Conservation (phyloP, 129 eudicot species). For the Saussurea involucrata region DNA sequence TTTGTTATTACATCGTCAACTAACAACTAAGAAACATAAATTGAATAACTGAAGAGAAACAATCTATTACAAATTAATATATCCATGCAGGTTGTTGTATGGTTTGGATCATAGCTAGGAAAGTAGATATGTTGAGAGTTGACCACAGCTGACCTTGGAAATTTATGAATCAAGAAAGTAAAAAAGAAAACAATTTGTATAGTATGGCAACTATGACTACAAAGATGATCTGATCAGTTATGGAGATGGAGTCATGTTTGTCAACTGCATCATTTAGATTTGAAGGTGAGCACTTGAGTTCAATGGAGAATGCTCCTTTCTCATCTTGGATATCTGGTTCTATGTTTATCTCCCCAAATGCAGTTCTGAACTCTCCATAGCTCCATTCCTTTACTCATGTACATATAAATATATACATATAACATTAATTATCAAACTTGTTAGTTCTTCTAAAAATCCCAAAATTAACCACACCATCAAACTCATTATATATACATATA, state of each 20-base stretch:
- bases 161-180: slow-evolving; percentile 23
- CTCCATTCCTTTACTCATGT: slow-evolving; percentile 62
- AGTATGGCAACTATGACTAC: slow-evolving; percentile 38
- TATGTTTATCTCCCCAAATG: slow-evolving; percentile 54
- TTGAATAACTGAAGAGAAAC: background rate
- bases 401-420: background rate
- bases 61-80: background rate
- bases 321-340: slow-evolving; percentile 51
- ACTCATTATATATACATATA: background rate
- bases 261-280: slow-evolving; percentile 37
- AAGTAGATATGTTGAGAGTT: background rate
- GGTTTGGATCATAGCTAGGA: background rate
- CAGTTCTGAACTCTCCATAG: slow-evolving; percentile 57
- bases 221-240: slow-evolving; percentile 53
- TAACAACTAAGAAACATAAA: background rate
- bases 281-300: slow-evolving; percentile 59
- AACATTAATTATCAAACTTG: background rate
- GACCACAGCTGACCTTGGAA: background rate
- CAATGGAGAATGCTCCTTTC: slow-evolving; percentile 57
- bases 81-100: background rate
- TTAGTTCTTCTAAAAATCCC: background rate
- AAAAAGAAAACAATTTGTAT: slow-evolving; percentile 42
- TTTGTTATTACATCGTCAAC: background rate
- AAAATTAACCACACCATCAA: background rate
- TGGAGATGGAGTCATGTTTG: slow-evolving; percentile 37